Base-by-base conservation (phyloP, 768 basidiomycete genomes). In the Boletus sp. region DNA sequence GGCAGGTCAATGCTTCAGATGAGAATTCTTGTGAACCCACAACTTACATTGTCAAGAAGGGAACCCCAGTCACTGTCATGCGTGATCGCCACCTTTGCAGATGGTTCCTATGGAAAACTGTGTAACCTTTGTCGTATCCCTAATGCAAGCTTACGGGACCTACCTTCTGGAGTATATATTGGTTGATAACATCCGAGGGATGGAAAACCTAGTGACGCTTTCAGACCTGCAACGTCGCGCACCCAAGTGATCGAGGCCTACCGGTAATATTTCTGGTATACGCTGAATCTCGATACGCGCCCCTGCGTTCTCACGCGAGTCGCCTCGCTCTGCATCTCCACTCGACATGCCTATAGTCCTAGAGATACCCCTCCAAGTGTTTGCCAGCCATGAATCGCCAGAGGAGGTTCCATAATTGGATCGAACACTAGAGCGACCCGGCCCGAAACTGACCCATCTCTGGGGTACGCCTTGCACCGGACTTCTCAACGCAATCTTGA, bases 401-500 rank as follows among this genome's bases (percentile, higher is more conserved):
- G 56, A 53, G 5, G 27, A 29, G 7, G 17, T 33, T 15, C 14
- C 32, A 8, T 32, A 47, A 13, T 21, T 17, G 34, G 46, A 34
- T 39, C 43, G 50, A 19, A 19, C 41, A 17, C 13, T 15, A 32
- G 52, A 33, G 10, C 3, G 48, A 49, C 13, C 23, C 7, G 54
- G 58, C 8, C 43, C 43, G 39, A 35, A 56, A 34, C 45, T 50
- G 34, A 56, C 50, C 55, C 61, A 58, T 38, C 27, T 69, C 49
- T 64, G 64, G 3, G 64, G 55, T 7, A 57, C 49, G 19, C 53
- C 59, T 43, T 50, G 61, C 38, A 50, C 38, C 14, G 38, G 19
- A 17, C 53, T 56, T 43, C 67, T 48, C n/a, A 64, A 17, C n/a
- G 62, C 62, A 40, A 67, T 55, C 56, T 68, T 72, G 58, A 69